Conservation (phyloP, 1,284 basidiomycete genomes). For the Austroboletus niveus region DNA sequence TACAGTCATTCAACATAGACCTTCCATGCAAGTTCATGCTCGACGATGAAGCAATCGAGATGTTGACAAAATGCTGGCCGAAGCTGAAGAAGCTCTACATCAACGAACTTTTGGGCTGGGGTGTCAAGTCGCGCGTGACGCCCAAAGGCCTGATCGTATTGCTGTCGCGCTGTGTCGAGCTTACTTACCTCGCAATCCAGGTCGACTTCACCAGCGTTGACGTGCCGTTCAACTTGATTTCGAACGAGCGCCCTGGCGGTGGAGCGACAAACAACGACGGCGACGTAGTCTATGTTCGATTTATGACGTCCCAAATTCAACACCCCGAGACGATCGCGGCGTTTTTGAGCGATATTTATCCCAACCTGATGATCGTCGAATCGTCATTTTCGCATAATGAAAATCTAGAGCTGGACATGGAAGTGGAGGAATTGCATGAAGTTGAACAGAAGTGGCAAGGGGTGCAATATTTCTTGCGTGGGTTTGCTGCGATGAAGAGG, state of each 20-base stretch:
- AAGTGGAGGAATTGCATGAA: no score
- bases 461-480: no score
- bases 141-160: conserved; percentile 14
- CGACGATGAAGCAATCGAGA: conserved; percentile 11
- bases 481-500: no score
- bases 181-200: conserved; percentile 14
- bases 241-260: no score
- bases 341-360: conserved; percentile 30
- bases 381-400: conserved; percentile 10
- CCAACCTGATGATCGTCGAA: conserved; percentile 8
- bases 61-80: conserved; percentile 21
- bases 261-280: conserved; percentile 2
- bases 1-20: conserved; percentile 17
- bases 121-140: no score
- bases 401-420: no score
- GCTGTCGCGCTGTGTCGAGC: conserved; percentile 5
- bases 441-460: no score
- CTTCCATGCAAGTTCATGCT: conserved; percentile 15
- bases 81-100: neutral
- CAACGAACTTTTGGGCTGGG: conserved; percentile 10
- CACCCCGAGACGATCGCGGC: conserved; percentile 19
- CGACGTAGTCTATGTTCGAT: conserved; percentile 4
- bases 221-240: neutral
- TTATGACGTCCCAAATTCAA: conserved; percentile 19
- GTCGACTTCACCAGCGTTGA: conserved; percentile 21